Base-by-base conservation (phyloP, 441 rosid species). In the Gossypium laxum region DNA sequence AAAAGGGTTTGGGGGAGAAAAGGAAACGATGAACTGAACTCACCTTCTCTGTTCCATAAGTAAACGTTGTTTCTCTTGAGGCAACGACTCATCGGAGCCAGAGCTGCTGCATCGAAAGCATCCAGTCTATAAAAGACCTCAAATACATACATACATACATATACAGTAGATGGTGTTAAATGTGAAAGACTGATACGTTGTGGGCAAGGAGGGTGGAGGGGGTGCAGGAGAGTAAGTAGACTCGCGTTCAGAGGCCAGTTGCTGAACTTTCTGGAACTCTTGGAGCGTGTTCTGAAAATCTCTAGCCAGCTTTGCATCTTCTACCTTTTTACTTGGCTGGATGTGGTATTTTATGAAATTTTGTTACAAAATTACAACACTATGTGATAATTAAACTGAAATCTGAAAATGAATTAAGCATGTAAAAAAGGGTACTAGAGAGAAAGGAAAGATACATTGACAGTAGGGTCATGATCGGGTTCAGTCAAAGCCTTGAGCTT, bases 301-400 rank as follows among this genome's bases (percentile, higher is more conserved):
- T 69, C 83, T 85, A 0, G 93, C 91, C 28, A 88, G 86, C 84
- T 86, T 88, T 14, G 91, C 93, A 78, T 88, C 91, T 74, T 84
- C 91, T 10, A 88, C 71, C 72, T 82, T 88, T 82, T 85, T 88
- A 71, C 83, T 82, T 3, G 86, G 60, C 93, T 86, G 66, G 45
- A 32, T 65, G 43, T 4, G 18, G 34, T 3, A 38, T 63, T 63
- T 63, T n/a, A 63, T 41, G 17, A 63, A 24, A 18, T 38, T 38
- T 38, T 38, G 45, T 38, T 38, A 38, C 45, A 38, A 38, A 38
- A 38, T 8, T 38, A 38, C 45, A 38, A 38, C 45, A 38, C 45
- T 38, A 38, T 38, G 45, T 38, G 45, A 38, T 38, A 38, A 38
- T 38, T 38, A 38, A 38, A 34, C 67, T 22, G 50, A 65, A 45